These are phyloP conservation scores for Podaxis sp. DNA, from an alignment of 768 basidiomycete species.

Conservation along the genomic window DNA sequence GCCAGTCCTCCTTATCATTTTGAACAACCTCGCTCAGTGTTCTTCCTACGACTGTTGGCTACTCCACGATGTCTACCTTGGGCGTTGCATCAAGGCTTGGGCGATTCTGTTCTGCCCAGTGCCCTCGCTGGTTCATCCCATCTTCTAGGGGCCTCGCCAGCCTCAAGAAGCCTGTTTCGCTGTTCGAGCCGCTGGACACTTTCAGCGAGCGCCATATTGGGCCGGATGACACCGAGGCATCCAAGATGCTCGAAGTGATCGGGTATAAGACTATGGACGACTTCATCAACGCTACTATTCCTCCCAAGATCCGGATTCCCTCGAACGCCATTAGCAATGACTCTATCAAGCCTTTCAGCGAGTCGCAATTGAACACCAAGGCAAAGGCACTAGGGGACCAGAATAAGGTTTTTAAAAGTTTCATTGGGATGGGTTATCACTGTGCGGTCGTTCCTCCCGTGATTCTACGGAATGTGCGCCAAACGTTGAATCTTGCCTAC, in stretches of 20 bases:
- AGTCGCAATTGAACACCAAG: conserved; percentile 74
- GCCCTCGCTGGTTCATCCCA: conserved; percentile 15
- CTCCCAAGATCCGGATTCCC: conserved; percentile 72
- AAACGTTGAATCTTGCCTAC: conserved; percentile 14
- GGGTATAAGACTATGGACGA: conserved; percentile 87
- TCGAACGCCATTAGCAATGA: conserved; percentile 55
- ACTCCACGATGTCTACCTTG: conserved; percentile 27
- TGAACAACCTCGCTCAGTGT: conserved; percentile 6
- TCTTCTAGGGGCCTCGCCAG: conserved; percentile 49
- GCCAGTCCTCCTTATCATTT: conserved; percentile 18
- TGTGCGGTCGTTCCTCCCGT: conserved; percentile 94
- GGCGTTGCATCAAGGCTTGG: conserved; percentile 24
- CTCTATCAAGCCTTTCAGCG: conserved; percentile 74
- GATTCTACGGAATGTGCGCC: conserved; percentile 79
- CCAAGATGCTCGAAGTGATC: conserved; percentile 75
- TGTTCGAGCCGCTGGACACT: conserved; percentile 85
- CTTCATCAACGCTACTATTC: conserved; percentile 82
- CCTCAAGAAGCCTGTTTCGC: conserved; percentile 50
- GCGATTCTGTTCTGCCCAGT: conserved; percentile 20
- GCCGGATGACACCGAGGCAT: conserved; percentile 77
- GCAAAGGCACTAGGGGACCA: conserved; percentile 72
- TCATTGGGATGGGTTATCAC: conserved; percentile 98
- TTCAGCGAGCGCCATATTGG: conserved; percentile 92
- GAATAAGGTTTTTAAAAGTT: conserved; percentile 85
- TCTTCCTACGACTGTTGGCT: conserved; percentile 9